phyloP scores from a whole-genome alignment of 148 eudicot species.

The Linanthus parryae region DNA sequence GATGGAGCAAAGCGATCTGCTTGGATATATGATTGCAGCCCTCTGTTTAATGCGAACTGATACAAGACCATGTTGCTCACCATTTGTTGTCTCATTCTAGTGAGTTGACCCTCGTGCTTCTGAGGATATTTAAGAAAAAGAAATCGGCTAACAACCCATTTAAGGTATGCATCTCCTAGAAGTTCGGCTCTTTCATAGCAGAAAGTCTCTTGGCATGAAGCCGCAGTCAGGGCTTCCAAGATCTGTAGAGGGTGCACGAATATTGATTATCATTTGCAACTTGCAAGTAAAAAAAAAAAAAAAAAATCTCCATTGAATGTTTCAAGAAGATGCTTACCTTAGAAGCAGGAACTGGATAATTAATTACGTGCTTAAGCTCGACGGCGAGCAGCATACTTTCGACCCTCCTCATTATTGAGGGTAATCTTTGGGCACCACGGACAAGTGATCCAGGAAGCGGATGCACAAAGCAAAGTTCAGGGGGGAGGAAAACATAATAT shows the following conservation, averaged over 20 bases:
- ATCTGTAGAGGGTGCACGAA: constrained; percentile 74
- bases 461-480: constrained; percentile 91
- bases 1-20: constrained; percentile 97
- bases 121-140: constrained; percentile 91
- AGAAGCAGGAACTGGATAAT: constrained; percentile 68
- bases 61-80: constrained; percentile 92
- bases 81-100: constrained; percentile 98
- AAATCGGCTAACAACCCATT: constrained; percentile 95
- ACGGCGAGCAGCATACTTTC: constrained; percentile 96
- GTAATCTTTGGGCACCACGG: constrained; percentile 96
- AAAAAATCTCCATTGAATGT: neutral
- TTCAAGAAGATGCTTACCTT: constrained; percentile 38
- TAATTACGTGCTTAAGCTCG: constrained; percentile 76
- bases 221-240: constrained; percentile 97
- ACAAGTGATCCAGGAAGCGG: constrained; percentile 89
- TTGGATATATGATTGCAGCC: constrained; percentile 92
- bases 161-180: constrained; percentile 93
- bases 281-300: neutral
- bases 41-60: constrained; percentile 72
- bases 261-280: too few species aligned
- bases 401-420: constrained; percentile 94
- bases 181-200: constrained; percentile 99
- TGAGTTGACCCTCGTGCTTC: constrained; percentile 98
- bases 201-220: constrained; percentile 98
- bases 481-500: constrained; percentile 90